Evolutionary conservation across 805 yeast species (phyloP).

Genomic region (Groenewaldozyma tartarivorans): DNA sequence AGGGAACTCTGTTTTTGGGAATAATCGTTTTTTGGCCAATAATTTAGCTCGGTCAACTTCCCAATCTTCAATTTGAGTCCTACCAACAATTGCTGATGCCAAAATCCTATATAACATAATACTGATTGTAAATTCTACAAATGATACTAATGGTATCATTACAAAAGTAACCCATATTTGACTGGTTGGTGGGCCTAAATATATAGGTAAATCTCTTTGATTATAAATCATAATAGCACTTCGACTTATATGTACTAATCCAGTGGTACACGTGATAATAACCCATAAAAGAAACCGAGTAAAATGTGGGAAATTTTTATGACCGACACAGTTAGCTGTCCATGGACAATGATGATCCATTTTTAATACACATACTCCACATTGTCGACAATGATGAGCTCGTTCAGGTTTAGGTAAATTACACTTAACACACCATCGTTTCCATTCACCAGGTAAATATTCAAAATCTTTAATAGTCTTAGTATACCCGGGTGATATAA

Average conservation of each 20-base stretch:
- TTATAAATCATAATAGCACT: slow-evolving; percentile 35
- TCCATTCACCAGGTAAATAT: slow-evolving; percentile 45
- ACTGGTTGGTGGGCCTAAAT: slow-evolving; percentile 36
- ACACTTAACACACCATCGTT: slow-evolving; percentile 67
- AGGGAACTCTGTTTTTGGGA: slow-evolving; percentile 49
- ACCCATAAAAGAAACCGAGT: slow-evolving; percentile 67
- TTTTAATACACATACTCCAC: slow-evolving; percentile 54
- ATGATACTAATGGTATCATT: slow-evolving; percentile 43
- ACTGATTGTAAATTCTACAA: slow-evolving; percentile 53
- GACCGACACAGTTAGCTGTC: slow-evolving; percentile 88
- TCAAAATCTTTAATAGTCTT: slow-evolving; percentile 42
- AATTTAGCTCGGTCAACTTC: slow-evolving; percentile 73
- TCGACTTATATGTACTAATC: slow-evolving; percentile 33
- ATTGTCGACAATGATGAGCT: slow-evolving; percentile 76
- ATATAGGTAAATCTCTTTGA: slow-evolving; percentile 21
- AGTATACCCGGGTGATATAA: slow-evolving; percentile 61
- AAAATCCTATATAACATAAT: slow-evolving; percentile 55
- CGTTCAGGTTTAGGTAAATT: slow-evolving; percentile 67
- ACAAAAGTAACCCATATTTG: slow-evolving; percentile 50
- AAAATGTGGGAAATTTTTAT: slow-evolving; percentile 68
- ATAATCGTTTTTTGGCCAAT: slow-evolving; percentile 37
- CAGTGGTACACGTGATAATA: slow-evolving; percentile 24
- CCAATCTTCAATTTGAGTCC: slow-evolving; percentile 90
- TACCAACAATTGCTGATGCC: slow-evolving; percentile 48
- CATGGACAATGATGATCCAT: slow-evolving; percentile 97